Evolutionary conservation across 495 filamentous ascomycete species (phyloP).

Genomic region (Paragyromitra xinjiangensis): DNA sequence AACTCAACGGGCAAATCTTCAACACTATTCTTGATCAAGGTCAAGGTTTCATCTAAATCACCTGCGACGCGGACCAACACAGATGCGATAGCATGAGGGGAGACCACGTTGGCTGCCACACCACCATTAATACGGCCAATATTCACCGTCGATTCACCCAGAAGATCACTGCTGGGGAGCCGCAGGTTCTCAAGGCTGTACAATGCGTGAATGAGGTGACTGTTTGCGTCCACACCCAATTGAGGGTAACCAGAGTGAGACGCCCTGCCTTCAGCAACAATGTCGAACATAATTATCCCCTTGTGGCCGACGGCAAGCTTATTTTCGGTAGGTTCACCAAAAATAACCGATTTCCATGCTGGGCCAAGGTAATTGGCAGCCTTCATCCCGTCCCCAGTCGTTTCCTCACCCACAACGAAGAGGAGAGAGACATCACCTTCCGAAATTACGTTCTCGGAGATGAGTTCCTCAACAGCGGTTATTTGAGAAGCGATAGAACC

Average conservation of each 20-base stretch:
- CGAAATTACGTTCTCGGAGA: constrained; percentile 61
- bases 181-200: constrained; percentile 69
- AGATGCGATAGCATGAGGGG: constrained; percentile 71
- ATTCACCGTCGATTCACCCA: constrained; percentile 87
- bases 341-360: constrained; percentile 75
- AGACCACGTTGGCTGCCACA: constrained; percentile 88
- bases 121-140: constrained; percentile 80
- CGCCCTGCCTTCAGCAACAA: constrained; percentile 76
- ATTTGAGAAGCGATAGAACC: constrained; percentile 83
- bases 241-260: constrained; percentile 91
- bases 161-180: constrained; percentile 76
- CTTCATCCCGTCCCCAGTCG: constrained; percentile 83
- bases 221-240: constrained; percentile 81
- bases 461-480: constrained; percentile 70
- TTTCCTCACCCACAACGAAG: constrained; percentile 91
- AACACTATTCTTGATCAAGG: constrained; percentile 69
- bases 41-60: constrained; percentile 66
- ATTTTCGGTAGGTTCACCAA: constrained; percentile 89
- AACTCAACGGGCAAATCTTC: constrained; percentile 67
- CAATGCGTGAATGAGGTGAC: constrained; percentile 74
- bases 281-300: constrained; percentile 71
- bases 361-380: constrained; percentile 62
- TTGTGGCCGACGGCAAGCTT: constrained; percentile 91
- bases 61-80: constrained; percentile 81
- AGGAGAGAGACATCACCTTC: constrained; percentile 72